Evolutionary conservation across 2,329 filamentous ascomycete genomes (phyloP).

Genomic region (Fusarium vanettenii): DNA sequence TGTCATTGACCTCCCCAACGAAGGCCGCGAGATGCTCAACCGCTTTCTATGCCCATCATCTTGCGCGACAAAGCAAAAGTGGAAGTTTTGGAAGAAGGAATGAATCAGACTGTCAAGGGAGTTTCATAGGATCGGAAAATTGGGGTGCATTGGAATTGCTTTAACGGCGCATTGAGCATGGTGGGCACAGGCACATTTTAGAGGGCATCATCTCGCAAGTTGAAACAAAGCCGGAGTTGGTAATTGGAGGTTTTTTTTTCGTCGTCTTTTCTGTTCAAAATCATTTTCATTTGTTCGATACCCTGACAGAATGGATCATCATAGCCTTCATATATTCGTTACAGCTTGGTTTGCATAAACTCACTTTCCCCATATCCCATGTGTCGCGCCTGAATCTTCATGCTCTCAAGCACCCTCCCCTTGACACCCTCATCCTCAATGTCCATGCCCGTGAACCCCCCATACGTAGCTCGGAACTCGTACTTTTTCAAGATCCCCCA

Average conservation of each 20-base stretch:
- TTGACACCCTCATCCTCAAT: constrained; percentile 69
- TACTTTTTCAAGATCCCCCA: constrained; percentile 74
- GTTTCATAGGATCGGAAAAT: not conserved
- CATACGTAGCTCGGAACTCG: constrained; percentile 74
- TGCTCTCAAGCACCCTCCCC: constrained; percentile 76
- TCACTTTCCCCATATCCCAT: constrained; percentile 60
- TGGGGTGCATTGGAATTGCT: not conserved
- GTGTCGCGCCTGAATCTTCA: constrained; percentile 75
- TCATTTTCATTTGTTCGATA: constrained; percentile 14
- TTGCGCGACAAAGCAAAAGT: constrained; percentile 36
- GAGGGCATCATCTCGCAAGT: not conserved
- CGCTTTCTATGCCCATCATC: constrained; percentile 41
- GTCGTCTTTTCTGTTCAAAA: too few relatives aligned
- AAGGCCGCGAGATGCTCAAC: constrained; percentile 51
- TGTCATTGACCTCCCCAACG: constrained; percentile 50
- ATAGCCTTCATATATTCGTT: not conserved
- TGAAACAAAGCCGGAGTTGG: constrained; percentile 16
- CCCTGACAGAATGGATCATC: constrained; percentile 33
- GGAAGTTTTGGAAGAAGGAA: constrained; percentile 46
- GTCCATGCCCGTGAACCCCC: constrained; percentile 73
- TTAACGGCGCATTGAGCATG: not conserved
- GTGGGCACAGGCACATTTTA: not conserved
- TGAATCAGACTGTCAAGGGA: constrained; percentile 1
- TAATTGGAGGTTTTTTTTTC: not conserved
- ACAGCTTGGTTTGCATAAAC: constrained; percentile 48